Conservation (phyloP, 495 filamentous ascomycete genomes). For the Tuber aestivum region DNA sequence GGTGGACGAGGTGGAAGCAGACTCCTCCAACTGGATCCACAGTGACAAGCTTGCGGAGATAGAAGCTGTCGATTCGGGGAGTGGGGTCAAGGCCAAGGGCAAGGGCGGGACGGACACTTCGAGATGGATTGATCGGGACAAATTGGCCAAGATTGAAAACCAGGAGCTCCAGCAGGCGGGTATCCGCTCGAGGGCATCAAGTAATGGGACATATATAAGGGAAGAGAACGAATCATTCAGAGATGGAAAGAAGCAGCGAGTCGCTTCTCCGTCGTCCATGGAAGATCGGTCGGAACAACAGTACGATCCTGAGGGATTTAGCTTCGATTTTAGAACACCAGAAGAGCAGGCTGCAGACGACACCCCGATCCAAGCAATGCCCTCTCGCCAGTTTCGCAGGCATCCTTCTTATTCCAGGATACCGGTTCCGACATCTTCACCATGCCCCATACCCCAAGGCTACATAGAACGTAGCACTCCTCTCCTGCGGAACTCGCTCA, state of each 20-base stretch:
- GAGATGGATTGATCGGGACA: constrained; percentile 94
- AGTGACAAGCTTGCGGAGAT: constrained; percentile 73
- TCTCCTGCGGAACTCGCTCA: constrained; percentile 52
- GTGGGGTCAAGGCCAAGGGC: constrained; percentile 44
- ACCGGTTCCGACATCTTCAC: constrained; percentile 71
- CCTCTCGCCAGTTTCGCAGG: constrained; percentile 41
- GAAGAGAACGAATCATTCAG: constrained; percentile 47
- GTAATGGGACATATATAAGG: constrained; percentile 52
- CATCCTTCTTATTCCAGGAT: constrained; percentile 61
- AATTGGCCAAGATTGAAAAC: constrained; percentile 86
- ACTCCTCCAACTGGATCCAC: constrained; percentile 85
- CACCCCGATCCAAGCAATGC: constrained; percentile 42
- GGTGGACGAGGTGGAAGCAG: constrained; percentile 42
- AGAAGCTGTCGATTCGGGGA: constrained; percentile 52
- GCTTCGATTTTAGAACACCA: constrained; percentile 61
- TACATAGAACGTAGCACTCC: constrained; percentile 67
- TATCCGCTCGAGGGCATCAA: constrained; percentile 58
- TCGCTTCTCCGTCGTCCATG: constrained; percentile 48
- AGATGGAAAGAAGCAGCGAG: constrained; percentile 47
- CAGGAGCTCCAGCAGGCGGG: constrained; percentile 86
- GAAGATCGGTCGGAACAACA: constrained; percentile 45
- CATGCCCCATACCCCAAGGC: constrained; percentile 64
- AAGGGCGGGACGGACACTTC: constrained; percentile 52
- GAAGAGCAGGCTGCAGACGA: constrained; percentile 71
- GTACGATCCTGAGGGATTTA: constrained; percentile 50